Evolutionary conservation across 2,329 filamentous ascomycete species (phyloP).

Genomic region (Gaeumannomyces sp.): DNA sequence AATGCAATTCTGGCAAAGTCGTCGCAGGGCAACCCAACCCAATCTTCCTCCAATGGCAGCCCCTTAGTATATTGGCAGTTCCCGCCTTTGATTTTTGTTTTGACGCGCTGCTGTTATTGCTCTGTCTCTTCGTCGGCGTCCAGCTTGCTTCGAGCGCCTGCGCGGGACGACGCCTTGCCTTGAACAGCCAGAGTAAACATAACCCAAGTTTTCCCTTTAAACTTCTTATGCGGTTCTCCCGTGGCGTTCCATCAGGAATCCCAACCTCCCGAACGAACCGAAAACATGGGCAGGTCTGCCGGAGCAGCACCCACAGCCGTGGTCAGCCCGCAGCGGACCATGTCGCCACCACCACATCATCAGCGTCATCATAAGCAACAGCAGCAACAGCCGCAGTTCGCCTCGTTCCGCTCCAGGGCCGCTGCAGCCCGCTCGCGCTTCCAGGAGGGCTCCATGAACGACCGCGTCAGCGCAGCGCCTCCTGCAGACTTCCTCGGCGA

Average conservation of each 20-base stretch:
- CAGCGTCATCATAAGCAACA: conserved; percentile 19
- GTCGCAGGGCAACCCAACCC: neutral
- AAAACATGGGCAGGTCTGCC: neutral
- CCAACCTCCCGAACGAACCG: no score
- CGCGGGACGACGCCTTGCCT: no score
- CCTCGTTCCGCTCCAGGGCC: conserved; percentile 7
- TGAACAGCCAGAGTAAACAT: no score
- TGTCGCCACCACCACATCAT: conserved; percentile 17
- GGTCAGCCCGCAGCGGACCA: neutral
- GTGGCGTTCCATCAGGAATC: neutral
- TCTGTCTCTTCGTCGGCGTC: neutral
- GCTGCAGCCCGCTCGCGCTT: conserved; percentile 43
- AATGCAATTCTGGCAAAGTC: neutral
- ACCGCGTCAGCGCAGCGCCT: conserved; percentile 65
- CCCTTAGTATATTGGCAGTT: neutral
- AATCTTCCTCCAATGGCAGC: neutral
- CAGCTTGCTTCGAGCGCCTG: no score
- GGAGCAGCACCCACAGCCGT: neutral
- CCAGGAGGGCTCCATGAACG: conserved; percentile 81
- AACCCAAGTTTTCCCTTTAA: neutral
- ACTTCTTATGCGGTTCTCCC: neutral
- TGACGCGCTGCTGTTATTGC: neutral
- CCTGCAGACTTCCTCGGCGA: conserved; percentile 55
- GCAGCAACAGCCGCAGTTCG: conserved; percentile 23
- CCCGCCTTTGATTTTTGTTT: neutral